Evolutionary conservation across 805 yeast species (phyloP).

Genomic region (Lipomyces starkeyi): DNA sequence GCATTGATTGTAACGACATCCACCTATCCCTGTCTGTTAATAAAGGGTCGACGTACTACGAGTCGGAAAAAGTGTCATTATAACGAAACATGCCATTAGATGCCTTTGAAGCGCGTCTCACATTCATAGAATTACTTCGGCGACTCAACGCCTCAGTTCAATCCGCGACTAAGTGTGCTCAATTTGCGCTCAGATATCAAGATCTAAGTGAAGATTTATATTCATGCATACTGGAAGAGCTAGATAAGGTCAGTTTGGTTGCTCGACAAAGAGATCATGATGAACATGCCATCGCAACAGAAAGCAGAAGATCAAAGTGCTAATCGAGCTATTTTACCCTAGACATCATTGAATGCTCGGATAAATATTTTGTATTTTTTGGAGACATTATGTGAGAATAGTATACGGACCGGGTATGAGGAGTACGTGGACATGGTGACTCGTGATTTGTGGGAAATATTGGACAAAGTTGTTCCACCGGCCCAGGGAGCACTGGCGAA

Average conservation of each 20-base stretch:
- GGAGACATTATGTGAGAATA: slow-evolving; percentile 58
- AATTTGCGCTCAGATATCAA: slow-evolving; percentile 58
- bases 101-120: slow-evolving; percentile 83
- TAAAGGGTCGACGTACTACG: no score
- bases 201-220: slow-evolving; percentile 72
- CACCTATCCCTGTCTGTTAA: no score
- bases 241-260: slow-evolving; percentile 46
- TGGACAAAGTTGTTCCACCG: slow-evolving; percentile 45
- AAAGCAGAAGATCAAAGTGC: background rate
- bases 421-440: slow-evolving; percentile 43
- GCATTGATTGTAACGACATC: background rate
- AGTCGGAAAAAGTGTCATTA: background rate
- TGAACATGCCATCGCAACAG: background rate
- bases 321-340: background rate
- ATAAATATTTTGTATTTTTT: slow-evolving; percentile 72
- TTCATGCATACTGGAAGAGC: slow-evolving; percentile 67
- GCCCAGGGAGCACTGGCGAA: slow-evolving; percentile 40
- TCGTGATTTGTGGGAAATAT: slow-evolving; percentile 42
- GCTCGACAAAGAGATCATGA: background rate
- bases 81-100: slow-evolving; percentile 60
- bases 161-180: slow-evolving; percentile 56
- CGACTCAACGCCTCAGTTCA: slow-evolving; percentile 64
- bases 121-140: slow-evolving; percentile 70
- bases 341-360: slow-evolving; percentile 62
- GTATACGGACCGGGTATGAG: slow-evolving; percentile 43